Base-by-base conservation (phyloP, 2,329 filamentous ascomycete genomes). In the Xylariaceae sp. region DNA sequence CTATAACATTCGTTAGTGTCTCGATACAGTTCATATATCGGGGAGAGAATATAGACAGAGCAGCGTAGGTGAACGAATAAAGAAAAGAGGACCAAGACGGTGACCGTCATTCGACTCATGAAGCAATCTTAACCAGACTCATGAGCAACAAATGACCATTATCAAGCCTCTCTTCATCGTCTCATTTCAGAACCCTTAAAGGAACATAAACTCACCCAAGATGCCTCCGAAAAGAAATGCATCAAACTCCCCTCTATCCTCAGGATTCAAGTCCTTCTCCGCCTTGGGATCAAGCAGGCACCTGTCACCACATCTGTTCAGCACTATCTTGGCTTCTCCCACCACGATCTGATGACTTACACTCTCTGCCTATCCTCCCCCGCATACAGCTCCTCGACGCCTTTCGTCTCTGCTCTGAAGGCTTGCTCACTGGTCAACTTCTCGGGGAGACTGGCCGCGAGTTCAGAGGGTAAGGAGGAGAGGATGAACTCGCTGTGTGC, bases 171-270 rank as follows among this genome's bases (percentile, higher is more conserved):
- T 17, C 15, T 19, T 41, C 39, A 41, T 22, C 11, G 33, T 14
- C 40, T 14, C 48, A 39, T 46, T 40, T 42, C 39, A 7, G 22
- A 27, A 27, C 4, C 22, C 22, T 7, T 7, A 27, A 27, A 27
- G 30, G 39, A 27, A 19, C 14, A 6, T 11, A 31, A 47, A 68
- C 75, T 64, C 75, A 94, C 90, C 94, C 55, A 99, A 74, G 62
- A 99, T 99, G 12, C 94, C 94, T 41, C 94, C 94, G 71, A 99
- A 99, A 41, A 99, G 73, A 66, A 97, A 99, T 10, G 89, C 86
- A 62, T 95, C 89, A 69, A 99, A 99, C 2, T 68, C 72, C 32
- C 88, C 82, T 18, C 83, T 89, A 71, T 99, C 94, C 51, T 87
- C 84, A 0, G 94, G 94, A 42, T 79, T 82, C 61, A 99, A 70